Conservation (phyloP, 179 eudicot species). For the Spinacia oleracea region DNA sequence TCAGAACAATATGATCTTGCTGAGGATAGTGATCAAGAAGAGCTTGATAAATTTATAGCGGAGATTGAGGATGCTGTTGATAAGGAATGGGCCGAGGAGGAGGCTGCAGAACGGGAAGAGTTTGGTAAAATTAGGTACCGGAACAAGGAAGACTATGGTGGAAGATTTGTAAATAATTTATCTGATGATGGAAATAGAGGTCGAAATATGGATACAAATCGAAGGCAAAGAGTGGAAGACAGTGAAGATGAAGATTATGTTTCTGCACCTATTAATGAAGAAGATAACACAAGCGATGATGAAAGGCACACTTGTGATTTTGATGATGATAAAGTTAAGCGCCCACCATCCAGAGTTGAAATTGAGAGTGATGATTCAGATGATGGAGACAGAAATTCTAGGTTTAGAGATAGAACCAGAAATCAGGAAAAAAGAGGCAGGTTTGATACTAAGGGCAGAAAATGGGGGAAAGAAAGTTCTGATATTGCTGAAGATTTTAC, state of each 20-base stretch:
- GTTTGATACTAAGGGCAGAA: slow-evolving; percentile 12
- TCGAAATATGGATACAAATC: slow-evolving; percentile 32
- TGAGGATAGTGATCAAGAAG: slow-evolving; percentile 95
- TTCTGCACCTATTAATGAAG: slow-evolving; percentile 24
- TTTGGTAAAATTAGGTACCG: slow-evolving; percentile 55
- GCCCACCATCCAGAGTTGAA: slow-evolving; percentile 36
- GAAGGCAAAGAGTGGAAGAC: slow-evolving; percentile 35
- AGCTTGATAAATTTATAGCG: slow-evolving; percentile 90
- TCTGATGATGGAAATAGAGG: slow-evolving; percentile 44
- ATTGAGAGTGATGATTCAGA: slow-evolving; percentile 25
- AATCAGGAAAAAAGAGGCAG: slow-evolving; percentile 25
- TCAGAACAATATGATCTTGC: slow-evolving; percentile 36
- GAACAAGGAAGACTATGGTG: slow-evolving; percentile 59
- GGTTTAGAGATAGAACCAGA: slow-evolving; percentile 14
- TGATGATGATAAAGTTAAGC: slow-evolving; percentile 29
- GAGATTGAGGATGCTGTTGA: slow-evolving; percentile 96
- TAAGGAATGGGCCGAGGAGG: slow-evolving; percentile 86
- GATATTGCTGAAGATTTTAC: slow-evolving; percentile 38
- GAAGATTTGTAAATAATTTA: slow-evolving; percentile 50
- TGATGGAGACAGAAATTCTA: slow-evolving; percentile 15
- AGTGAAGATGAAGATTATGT: slow-evolving; percentile 48
- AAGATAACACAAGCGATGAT: slow-evolving; percentile 28
- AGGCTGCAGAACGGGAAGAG: slow-evolving; percentile 87
- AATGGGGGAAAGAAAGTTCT: slow-evolving; percentile 22
- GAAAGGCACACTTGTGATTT: slow-evolving; percentile 33